phyloP scores from a whole-genome alignment of 129 eudicot genomes.

The Chrysanthemum makinoi region DNA sequence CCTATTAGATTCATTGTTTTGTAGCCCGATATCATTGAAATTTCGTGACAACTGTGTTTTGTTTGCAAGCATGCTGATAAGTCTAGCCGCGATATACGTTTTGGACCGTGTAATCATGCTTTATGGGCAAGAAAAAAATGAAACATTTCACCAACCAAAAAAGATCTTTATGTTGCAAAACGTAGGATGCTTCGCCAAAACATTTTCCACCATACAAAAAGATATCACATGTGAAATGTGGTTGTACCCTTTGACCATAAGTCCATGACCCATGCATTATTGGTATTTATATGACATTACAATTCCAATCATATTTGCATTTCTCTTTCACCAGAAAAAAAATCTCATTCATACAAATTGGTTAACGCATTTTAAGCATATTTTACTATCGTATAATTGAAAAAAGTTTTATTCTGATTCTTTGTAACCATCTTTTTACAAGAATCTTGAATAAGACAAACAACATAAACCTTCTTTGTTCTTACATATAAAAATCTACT shows the following conservation, averaged over 20 bases:
- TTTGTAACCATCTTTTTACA: too few relatives aligned
- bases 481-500: not conserved
- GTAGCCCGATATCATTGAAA: not conserved
- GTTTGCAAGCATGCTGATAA: not conserved
- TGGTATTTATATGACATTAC: not conserved
- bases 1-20: not conserved
- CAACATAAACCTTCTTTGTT: too few relatives aligned
- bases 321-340: not conserved
- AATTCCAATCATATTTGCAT: not conserved
- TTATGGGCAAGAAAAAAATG: not conserved
- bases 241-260: conserved; percentile 15
- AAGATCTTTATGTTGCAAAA: conserved; percentile 14
- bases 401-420: not conserved
- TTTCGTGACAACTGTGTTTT: not conserved
- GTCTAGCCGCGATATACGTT: not conserved
- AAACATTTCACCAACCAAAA: conserved; percentile 26
- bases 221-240: conserved; percentile 25
- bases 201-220: conserved; percentile 23
- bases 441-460: too few relatives aligned
- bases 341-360: not conserved
- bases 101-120: conserved; percentile 18
- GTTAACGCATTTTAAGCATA: not conserved
- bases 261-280: not conserved
- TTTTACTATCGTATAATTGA: not conserved
- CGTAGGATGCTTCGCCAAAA: conserved; percentile 5